phyloP scores from a whole-genome alignment of 352 stramenopile species.

The Pythium volutum region DNA sequence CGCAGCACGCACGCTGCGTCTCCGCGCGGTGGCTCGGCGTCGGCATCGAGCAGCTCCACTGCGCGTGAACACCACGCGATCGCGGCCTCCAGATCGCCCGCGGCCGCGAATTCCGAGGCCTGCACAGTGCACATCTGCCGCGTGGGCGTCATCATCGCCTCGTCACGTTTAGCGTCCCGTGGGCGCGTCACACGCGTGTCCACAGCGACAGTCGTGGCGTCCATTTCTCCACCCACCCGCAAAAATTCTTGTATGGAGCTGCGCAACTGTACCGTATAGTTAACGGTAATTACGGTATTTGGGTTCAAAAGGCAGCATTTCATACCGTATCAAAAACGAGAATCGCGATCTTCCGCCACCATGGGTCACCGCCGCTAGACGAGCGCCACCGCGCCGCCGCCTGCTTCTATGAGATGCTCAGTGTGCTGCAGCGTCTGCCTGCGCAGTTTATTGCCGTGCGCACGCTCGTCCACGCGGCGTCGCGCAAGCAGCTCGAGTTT shows the following conservation, averaged over 20 bases:
- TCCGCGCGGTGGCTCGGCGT: no score
- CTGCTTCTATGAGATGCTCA: conserved; percentile 2
- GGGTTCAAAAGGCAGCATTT: no score
- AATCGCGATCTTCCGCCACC: no score
- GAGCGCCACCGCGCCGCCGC: background rate
- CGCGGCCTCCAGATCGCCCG: conserved; percentile 8
- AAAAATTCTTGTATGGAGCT: no score
- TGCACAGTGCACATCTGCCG: conserved; percentile 11
- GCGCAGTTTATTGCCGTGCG: background rate
- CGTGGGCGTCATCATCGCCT: background rate
- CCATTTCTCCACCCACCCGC: conserved; percentile 1
- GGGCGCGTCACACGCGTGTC: background rate
- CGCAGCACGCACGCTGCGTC: conserved; percentile 6
- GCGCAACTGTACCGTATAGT: no score
- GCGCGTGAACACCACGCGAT: conserved; percentile 21
- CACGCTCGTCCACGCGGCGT: background rate
- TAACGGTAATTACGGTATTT: no score
- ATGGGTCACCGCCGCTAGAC: background rate
- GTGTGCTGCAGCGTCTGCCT: background rate
- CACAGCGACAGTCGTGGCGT: background rate
- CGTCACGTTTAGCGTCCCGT: background rate
- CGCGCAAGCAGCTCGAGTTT: conserved; percentile 2
- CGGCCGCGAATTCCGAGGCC: conserved; percentile 7
- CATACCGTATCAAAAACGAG: no score
- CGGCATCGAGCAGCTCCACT: background rate